Percentiles rank a stretch among this genome's conserved stretches.
These are phyloP conservation scores for Fomitopsis pinicola DNA, from an alignment of 1,284 basidiomycete genomes.

Conservation along the genomic window DNA sequence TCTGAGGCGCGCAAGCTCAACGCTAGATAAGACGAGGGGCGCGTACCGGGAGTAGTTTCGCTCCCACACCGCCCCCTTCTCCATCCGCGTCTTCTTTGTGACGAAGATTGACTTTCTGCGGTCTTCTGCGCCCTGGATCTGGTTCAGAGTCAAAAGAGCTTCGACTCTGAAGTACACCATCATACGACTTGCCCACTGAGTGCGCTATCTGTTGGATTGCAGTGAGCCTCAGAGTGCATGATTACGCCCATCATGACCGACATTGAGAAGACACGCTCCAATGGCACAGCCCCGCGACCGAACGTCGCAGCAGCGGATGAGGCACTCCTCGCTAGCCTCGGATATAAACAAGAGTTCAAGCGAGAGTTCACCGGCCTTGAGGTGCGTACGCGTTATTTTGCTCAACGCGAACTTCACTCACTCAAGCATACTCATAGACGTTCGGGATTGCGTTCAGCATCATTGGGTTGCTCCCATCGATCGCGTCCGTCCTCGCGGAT, in stretches of 20 bases:
- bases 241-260: background rate
- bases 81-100: background rate
- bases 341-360: constrained; percentile 45
- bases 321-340: constrained; percentile 26
- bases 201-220: background rate
- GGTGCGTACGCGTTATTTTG: constrained; percentile 20
- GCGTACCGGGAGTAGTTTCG: background rate
- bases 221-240: background rate
- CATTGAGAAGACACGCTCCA: background rate
- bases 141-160: background rate
- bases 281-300: background rate
- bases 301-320: constrained; percentile 20
- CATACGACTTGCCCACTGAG: background rate
- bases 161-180: background rate
- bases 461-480: constrained; percentile 46
- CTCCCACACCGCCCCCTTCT: background rate
- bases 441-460: constrained; percentile 62
- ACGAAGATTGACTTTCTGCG: background rate
- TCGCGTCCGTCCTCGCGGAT: constrained; percentile 60
- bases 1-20: background rate
- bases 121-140: background rate
- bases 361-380: constrained; percentile 39
- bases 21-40: background rate
- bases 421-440: background rate
- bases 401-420: background rate